Evolutionary conservation across 208 protist species (phyloP), one percentile per base, ranked within the genome.

Genomic region (Trypanosoma avium): DNA sequence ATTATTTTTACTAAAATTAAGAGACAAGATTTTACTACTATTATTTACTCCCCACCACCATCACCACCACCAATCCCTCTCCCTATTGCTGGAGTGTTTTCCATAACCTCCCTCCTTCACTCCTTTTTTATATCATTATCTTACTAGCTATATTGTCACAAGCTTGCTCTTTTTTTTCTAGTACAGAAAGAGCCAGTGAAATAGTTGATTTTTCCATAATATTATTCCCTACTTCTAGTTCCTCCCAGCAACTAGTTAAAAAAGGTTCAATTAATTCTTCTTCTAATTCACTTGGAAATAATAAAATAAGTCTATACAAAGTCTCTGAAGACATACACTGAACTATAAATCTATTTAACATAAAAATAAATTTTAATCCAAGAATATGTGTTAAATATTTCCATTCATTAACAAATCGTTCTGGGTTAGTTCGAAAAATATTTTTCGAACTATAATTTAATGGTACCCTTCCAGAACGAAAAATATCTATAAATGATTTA

Each of bases 211-310:
- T 15, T 24, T 26, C n/a, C 15, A 60, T 29, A 15, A 68, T 24
- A 29, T 19, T 19, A 0, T 48, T 50, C 32, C 82, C 77, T 17
- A 84, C 42, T 21, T 73, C 58, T 47, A 93, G 79, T 60, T 85
- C 81, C 17, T 81, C 70, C 87, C 87, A 93, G 56, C 73, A 84
- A 67, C 77, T 85, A 29, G 42, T 46, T 21, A 90, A 50, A 68
- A 90, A 93, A 17, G 29, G 70, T 13, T 59, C 29, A n/a, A 59
- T 68, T 5, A 70, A 62, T 4, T 47, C 36, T 65, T 90, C 81
- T 70, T 93, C 87, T 35, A 93, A 61, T 2, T 79, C 50, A 60
- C 87, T 93, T 4, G 87, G 87, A 3, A 88, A 63, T 1, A 64
- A 32, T 8, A 61, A 43, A 21, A 83, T 52, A 33, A 89, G 26